Conservation (phyloP, 2,329 filamentous ascomycete species). For the Aspergillus sp. region DNA sequence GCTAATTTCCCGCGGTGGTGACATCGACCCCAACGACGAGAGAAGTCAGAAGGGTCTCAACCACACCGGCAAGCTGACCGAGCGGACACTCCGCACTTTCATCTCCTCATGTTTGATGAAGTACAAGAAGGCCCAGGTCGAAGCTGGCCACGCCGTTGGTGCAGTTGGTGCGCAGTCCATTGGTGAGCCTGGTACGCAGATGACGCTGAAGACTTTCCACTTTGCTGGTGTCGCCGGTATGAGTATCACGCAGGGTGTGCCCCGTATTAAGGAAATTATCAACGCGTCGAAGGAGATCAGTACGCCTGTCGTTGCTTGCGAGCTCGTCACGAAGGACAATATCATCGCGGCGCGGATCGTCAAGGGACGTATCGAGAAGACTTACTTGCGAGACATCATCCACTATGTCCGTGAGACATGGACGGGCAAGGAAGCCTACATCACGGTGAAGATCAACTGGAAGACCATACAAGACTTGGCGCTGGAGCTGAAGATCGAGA, state of each 20-base stretch:
- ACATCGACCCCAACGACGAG: constrained; percentile 31
- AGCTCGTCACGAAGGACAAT: constrained; percentile 72
- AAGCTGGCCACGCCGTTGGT: constrained; percentile 93
- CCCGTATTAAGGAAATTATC: constrained; percentile 99
- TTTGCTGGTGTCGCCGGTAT: constrained; percentile 99
- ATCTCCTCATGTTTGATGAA: constrained; percentile 82
- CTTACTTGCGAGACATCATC: constrained; percentile 79
- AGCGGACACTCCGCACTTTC: constrained; percentile 71
- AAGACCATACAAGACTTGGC: constrained; percentile 77
- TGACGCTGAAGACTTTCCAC: constrained; percentile 99
- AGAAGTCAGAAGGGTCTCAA: constrained; percentile 51
- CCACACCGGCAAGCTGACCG: constrained; percentile 80
- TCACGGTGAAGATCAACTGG: constrained; percentile 80
- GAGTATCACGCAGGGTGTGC: constrained; percentile 99
- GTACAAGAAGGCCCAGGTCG: constrained; percentile 86
- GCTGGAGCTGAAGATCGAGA: constrained; percentile 71
- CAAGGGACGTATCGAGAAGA: constrained; percentile 93
- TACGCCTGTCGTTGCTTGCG: constrained; percentile 89
- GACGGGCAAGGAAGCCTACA: constrained; percentile 72
- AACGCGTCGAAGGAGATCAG: constrained; percentile 93
- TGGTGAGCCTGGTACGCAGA: constrained; percentile 96
- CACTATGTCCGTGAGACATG: constrained; percentile 84
- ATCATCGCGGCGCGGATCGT: constrained; percentile 84
- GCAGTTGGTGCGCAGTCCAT: constrained; percentile 97
- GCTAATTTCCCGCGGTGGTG: constrained; percentile 49